Evolutionary conservation across 352 stramenopile genomes (phyloP).

Genomic region (Globisporangium nodosum): DNA sequence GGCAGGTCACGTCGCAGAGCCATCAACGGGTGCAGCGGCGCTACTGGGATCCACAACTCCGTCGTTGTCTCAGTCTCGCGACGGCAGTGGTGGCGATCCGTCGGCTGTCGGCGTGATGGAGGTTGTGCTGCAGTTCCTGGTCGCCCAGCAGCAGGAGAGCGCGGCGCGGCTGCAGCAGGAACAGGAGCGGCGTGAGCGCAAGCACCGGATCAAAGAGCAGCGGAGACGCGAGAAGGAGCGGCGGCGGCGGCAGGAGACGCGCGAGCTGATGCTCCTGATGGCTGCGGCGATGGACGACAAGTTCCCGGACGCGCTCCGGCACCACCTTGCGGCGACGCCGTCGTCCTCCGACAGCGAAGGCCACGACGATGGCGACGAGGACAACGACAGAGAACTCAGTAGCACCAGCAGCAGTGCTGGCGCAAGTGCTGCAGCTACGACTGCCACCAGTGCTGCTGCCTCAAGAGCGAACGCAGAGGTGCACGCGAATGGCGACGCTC

Average conservation of each 20-base stretch:
- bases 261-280: slow-evolving; percentile 57
- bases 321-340: slow-evolving; percentile 18
- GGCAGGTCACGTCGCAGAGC: background rate
- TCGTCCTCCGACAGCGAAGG: slow-evolving; percentile 2
- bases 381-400: background rate
- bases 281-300: slow-evolving; percentile 31
- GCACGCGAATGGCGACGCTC: background rate
- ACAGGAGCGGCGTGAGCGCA: slow-evolving; percentile 22
- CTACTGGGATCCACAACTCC: background rate
- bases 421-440: background rate
- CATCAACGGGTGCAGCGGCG: background rate
- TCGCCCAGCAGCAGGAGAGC: slow-evolving; percentile 41
- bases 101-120: slow-evolving; percentile 36
- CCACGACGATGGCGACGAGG: background rate
- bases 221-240: slow-evolving; percentile 29
- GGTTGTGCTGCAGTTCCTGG: slow-evolving; percentile 46
- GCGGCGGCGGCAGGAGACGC: slow-evolving; percentile 28
- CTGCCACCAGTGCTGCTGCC: background rate
- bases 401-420: background rate
- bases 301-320: slow-evolving; percentile 35
- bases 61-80: background rate
- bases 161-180: slow-evolving; percentile 26
- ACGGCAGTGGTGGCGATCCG: background rate
- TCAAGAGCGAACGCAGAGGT: background rate
- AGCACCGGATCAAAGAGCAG: slow-evolving; percentile 21